A percentile compares a stretch with the other conserved stretches of the same genome.
Conservation (phyloP, 1,284 basidiomycete species). For the Malassezia nana region DNA sequence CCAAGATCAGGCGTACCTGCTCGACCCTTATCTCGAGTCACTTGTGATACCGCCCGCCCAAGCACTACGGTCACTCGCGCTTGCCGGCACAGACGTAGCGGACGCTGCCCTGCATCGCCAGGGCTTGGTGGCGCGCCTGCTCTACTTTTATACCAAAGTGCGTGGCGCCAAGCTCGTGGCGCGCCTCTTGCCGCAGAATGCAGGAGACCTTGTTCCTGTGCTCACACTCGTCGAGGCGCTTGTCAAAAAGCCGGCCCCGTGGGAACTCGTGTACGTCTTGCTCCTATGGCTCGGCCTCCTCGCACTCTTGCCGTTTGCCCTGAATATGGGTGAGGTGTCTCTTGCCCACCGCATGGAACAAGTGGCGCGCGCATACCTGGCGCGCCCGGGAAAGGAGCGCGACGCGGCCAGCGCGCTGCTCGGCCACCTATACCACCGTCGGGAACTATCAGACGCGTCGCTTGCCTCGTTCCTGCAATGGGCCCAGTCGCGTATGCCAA, state of each 20-base stretch:
- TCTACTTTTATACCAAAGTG: constrained; percentile 78
- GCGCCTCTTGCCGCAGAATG: constrained; percentile 83
- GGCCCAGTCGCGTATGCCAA: constrained; percentile 8
- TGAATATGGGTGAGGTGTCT: constrained; percentile 50
- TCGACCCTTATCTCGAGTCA: constrained; percentile 85
- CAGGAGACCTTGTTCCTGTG: constrained; percentile 67
- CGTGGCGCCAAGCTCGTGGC: constrained; percentile 78
- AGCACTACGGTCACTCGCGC: constrained; percentile 16
- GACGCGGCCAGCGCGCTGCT: constrained; percentile 66
- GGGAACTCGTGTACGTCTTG: constrained; percentile 74
- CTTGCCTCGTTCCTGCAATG: constrained; percentile 1
- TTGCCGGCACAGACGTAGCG: not conserved
- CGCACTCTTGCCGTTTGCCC: constrained; percentile 84
- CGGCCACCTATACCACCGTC: constrained; percentile 58
- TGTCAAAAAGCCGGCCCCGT: constrained; percentile 45
- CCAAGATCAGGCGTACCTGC: constrained; percentile 73
- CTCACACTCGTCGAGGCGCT: constrained; percentile 56
- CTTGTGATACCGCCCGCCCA: constrained; percentile 68
- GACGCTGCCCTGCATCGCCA: not conserved
- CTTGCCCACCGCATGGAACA: constrained; percentile 52
- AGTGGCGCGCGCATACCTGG: constrained; percentile 58
- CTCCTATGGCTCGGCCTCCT: constrained; percentile 88
- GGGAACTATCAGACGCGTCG: constrained; percentile 54
- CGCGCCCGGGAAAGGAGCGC: constrained; percentile 66
- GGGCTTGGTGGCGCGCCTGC: constrained; percentile 49